phyloP scores from a whole-genome alignment of 2,329 filamentous ascomycete species.

The Phaeosphaeriaceae sp. region DNA sequence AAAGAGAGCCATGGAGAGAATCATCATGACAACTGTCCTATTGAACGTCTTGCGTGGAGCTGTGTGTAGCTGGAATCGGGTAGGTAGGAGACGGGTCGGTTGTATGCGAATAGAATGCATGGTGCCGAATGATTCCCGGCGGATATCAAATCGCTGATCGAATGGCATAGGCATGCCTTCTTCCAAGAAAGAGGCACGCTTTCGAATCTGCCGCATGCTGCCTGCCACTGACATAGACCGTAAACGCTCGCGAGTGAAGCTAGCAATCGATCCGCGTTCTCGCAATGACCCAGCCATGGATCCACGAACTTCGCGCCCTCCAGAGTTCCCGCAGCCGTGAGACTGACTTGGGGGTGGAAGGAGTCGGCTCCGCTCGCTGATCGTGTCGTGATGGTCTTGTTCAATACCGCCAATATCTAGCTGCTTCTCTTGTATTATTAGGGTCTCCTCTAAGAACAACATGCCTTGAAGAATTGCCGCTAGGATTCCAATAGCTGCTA shows the following conservation, averaged over 20 bases:
- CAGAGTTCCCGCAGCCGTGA: conserved; percentile 68
- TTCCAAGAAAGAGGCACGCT: conserved; percentile 46
- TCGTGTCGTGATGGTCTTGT: conserved; percentile 70
- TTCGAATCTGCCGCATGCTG: conserved; percentile 41
- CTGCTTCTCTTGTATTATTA: conserved; percentile 38
- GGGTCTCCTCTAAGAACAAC: conserved; percentile 81
- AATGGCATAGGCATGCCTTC: conserved; percentile 43
- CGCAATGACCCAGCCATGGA: conserved; percentile 34
- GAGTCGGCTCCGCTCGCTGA: conserved; percentile 72
- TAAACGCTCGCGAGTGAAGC: conserved; percentile 30
- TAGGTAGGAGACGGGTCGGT: conserved; percentile 32
- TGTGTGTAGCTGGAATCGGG: conserved; percentile 16
- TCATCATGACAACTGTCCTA: conserved; percentile 73
- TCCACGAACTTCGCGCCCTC: conserved; percentile 39
- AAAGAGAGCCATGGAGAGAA: conserved; percentile 83
- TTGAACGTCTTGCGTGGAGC: conserved; percentile 58
- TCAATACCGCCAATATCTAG: conserved; percentile 44
- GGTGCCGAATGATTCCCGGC: conserved; percentile 45
- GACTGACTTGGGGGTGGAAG: conserved; percentile 14
- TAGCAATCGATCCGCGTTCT: conserved; percentile 32
- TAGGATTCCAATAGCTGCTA: conserved; percentile 78
- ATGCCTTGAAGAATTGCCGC: conserved; percentile 81
- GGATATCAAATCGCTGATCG: conserved; percentile 44
- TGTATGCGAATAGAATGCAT: conserved; percentile 45
- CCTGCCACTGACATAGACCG: conserved; percentile 40